These are phyloP conservation scores for Cutaneotrichosporon cutaneum DNA, from an alignment of 1,284 basidiomycete genomes.

Conservation along the genomic window DNA sequence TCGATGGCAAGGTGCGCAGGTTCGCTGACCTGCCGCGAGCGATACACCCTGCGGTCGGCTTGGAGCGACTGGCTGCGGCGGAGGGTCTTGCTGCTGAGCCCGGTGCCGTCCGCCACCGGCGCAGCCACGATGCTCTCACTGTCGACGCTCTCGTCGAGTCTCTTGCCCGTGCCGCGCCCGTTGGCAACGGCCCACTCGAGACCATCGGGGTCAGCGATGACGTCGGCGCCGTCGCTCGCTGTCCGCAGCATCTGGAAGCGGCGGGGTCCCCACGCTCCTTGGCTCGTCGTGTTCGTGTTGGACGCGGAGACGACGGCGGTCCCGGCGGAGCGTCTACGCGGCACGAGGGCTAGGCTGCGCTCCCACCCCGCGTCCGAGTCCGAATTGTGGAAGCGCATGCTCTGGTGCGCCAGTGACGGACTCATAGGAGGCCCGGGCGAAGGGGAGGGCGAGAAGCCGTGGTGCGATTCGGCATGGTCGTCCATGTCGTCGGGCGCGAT, in stretches of 20 bases:
- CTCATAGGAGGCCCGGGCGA: conserved; percentile 4
- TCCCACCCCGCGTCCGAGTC: conserved; percentile 1
- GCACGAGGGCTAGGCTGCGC: neutral
- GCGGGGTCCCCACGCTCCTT: neutral
- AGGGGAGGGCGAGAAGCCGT: conserved; percentile 11
- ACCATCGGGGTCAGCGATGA: conserved; percentile 33
- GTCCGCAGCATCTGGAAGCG: conserved; percentile 32
- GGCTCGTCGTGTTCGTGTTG: neutral
- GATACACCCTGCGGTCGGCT: conserved; percentile 21
- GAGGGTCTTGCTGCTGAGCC: neutral
- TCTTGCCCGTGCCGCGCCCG: conserved; percentile 39
- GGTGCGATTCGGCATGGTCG: conserved; percentile 2
- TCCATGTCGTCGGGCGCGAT: conserved; percentile 33
- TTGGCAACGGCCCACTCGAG: conserved; percentile 43
- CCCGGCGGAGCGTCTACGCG: neutral
- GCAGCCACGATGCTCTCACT: neutral
- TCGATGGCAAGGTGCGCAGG: conserved; percentile 38
- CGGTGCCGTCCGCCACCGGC: neutral
- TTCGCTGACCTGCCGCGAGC: conserved; percentile 7
- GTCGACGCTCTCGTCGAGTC: conserved; percentile 14
- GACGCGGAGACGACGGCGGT: neutral
- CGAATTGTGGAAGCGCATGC: conserved; percentile 1
- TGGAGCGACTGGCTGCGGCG: conserved; percentile 26
- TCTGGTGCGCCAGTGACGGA: neutral
- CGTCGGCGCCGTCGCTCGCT: conserved; percentile 45